These are phyloP conservation scores for Rachicladosporium sp. DNA, from an alignment of 2,329 filamentous ascomycete species.

Conservation along the genomic window DNA sequence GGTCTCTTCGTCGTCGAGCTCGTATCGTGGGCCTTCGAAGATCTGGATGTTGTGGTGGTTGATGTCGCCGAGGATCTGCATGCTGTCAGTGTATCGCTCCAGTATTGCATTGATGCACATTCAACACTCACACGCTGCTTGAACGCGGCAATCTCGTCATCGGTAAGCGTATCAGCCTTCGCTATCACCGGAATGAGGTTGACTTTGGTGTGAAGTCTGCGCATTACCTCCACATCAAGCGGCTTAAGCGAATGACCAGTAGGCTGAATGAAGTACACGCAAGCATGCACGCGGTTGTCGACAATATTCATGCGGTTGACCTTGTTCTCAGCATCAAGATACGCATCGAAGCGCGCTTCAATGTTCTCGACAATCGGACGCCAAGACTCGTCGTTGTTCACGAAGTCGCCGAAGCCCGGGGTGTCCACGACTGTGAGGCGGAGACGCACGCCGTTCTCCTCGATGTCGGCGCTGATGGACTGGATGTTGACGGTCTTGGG, in stretches of 20 bases:
- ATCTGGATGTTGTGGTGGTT: slow-evolving; percentile 96
- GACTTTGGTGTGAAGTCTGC: slow-evolving; percentile 98
- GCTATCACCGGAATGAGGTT: slow-evolving; percentile 98
- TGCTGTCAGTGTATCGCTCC: slow-evolving; percentile 11
- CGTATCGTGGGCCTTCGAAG: slow-evolving; percentile 96
- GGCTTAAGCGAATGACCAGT: slow-evolving; percentile 98
- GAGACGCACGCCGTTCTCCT: slow-evolving; percentile 95
- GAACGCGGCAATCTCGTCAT: slow-evolving; percentile 89
- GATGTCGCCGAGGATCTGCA: slow-evolving; percentile 89
- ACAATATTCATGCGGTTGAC: slow-evolving; percentile 99
- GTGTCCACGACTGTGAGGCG: slow-evolving; percentile 95
- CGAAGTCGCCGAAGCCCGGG: slow-evolving; percentile 95
- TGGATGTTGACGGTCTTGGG: slow-evolving; percentile 61
- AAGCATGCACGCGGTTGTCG: slow-evolving; percentile 96
- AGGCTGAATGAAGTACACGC: slow-evolving; percentile 99
- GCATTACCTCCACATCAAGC: slow-evolving; percentile 98
- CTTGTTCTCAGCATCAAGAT: slow-evolving; percentile 99
- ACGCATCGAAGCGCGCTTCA: slow-evolving; percentile 96
- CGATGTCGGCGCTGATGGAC: slow-evolving; percentile 54
- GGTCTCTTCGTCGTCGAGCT: slow-evolving; percentile 97
- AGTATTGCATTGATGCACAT: not conserved
- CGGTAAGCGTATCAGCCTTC: slow-evolving; percentile 94
- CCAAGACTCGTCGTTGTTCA: slow-evolving; percentile 99
- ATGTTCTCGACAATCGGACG: slow-evolving; percentile 98
- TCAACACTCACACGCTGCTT: slow-evolving; percentile 73